These are phyloP conservation scores for Nothophaeocryptopus gaeumannii DNA, from an alignment of 2,329 filamentous ascomycete species.

Conservation along the genomic window DNA sequence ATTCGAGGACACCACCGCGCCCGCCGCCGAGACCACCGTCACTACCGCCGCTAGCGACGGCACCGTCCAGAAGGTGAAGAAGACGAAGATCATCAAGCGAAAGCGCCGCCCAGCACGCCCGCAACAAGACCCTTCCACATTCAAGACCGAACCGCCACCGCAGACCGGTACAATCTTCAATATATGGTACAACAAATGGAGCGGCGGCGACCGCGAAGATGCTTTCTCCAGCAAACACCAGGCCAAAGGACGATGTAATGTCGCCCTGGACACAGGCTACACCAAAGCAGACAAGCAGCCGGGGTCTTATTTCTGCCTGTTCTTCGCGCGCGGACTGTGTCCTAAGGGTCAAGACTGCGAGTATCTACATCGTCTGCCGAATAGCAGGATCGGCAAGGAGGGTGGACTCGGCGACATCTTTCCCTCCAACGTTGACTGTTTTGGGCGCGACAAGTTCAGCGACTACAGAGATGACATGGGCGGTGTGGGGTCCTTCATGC, in stretches of 20 bases:
- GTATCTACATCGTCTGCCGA: conserved; percentile 85
- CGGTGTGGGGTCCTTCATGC: conserved; percentile 88
- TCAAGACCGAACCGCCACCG: conserved; percentile 80
- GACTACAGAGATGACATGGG: conserved; percentile 98
- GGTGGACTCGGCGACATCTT: conserved; percentile 74
- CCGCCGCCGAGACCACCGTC: conserved; percentile 21
- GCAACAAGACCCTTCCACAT: conserved; percentile 80
- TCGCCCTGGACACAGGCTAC: conserved; percentile 63
- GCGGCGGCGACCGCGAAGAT: conserved; percentile 89
- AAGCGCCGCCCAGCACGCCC: conserved; percentile 86
- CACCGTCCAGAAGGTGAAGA: conserved; percentile 57
- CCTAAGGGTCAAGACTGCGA: conserved; percentile 90
- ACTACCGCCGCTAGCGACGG: conserved; percentile 29
- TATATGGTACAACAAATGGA: conserved; percentile 99
- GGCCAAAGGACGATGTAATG: conserved; percentile 81
- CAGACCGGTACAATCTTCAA: conserved; percentile 97
- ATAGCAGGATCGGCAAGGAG: conserved; percentile 39
- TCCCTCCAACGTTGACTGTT: conserved; percentile 92
- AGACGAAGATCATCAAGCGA: conserved; percentile 88
- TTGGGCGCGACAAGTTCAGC: conserved; percentile 85
- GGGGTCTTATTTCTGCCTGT: conserved; percentile 85
- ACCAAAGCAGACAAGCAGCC: conserved; percentile 49
- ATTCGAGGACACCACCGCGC: conserved; percentile 27
- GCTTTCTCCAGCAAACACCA: conserved; percentile 79
- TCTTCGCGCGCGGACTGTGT: conserved; percentile 78